Percentiles rank a stretch among this genome's conserved stretches.
Evolutionary conservation across 1,139 yeast genomes (phyloP).

Genomic region (Pichia sp.): DNA sequence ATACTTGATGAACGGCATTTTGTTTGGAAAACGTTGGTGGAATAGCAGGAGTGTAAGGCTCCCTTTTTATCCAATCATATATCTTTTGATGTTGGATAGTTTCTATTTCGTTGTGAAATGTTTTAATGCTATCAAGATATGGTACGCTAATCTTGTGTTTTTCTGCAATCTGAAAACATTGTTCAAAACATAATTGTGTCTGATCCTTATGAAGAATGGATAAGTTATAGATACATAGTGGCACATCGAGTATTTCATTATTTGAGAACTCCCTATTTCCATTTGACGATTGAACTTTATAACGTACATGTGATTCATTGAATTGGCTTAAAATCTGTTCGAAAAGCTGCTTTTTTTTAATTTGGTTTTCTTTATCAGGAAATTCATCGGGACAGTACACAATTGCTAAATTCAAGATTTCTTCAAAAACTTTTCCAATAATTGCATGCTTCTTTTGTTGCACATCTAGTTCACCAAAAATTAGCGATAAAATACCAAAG

Average conservation of each 20-base stretch:
- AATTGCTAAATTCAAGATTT: constrained; percentile 19
- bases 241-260: constrained; percentile 8
- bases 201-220: constrained; percentile 14
- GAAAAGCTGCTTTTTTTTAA: constrained; percentile 12
- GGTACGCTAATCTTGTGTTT: constrained; percentile 15
- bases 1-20: not conserved
- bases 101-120: constrained; percentile 19
- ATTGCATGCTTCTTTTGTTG: constrained; percentile 9
- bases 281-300: constrained; percentile 8
- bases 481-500: constrained; percentile 18
- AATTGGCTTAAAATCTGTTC: constrained; percentile 17
- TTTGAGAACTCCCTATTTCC: constrained; percentile 7
- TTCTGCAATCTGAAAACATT: constrained; percentile 15
- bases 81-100: constrained; percentile 10
- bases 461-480: constrained; percentile 17
- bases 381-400: constrained; percentile 20
- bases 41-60: not conserved
- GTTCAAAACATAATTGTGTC: constrained; percentile 18
- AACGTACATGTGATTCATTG: constrained; percentile 18
- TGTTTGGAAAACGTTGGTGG: constrained; percentile 1
- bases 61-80: constrained; percentile 20
- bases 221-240: constrained; percentile 20
- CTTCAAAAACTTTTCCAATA: constrained; percentile 18
- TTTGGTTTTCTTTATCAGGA: constrained; percentile 17
- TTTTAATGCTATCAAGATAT: constrained; percentile 18